Evolutionary conservation across 345 rosid species (phyloP), one percentile per base, ranked within the genome.

Genomic region (Hibiscus syriacus): DNA sequence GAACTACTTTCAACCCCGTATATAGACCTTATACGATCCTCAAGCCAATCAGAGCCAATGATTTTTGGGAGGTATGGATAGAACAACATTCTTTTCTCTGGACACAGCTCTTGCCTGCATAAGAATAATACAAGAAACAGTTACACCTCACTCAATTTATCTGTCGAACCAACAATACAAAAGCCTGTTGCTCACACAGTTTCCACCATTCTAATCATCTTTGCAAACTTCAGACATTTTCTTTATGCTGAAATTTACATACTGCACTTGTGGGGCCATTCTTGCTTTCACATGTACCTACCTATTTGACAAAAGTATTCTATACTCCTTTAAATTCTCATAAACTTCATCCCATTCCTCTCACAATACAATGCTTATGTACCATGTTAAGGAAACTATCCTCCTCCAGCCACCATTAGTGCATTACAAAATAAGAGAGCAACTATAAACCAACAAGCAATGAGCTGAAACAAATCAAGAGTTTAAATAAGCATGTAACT

Each of bases 31-130:
- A 85, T 23, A 38, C 85, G 89, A 69, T 19, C 67, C 84, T 85
- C 86, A 0, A 87, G 89, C 76, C 64, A 50, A 76, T 87, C 84
- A n/a, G 92, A 87, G 52, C 92, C 92, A 30, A 85, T 78, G 36
- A 87, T 74, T 66, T 87, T 87, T 2, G 92, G 92, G 27, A 87
- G 87, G 63, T 85, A 79, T 6, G 89, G 89, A 68, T 85, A 87
- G 69, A 83, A 82, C 20, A 87, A 56, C 89, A 85, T 85, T 69
- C 92, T 81, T 78, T 85, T 87, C 71, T 87, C 92, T 19, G 92
- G 92, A 71, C 92, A 87, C 16, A 85, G 77, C 75, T 87, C 92
- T 79, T 83, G 86, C 80, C 89, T 87, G 77, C 45, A 52, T 34
- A 53, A 34, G 34, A 67, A 39, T 34, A 53, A 66, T 38, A 61